Percentiles rank a stretch among this genome's conserved stretches.
Conservation (phyloP, 163 green algal genomes). For the Coccomyxa subellipsoidea region DNA sequence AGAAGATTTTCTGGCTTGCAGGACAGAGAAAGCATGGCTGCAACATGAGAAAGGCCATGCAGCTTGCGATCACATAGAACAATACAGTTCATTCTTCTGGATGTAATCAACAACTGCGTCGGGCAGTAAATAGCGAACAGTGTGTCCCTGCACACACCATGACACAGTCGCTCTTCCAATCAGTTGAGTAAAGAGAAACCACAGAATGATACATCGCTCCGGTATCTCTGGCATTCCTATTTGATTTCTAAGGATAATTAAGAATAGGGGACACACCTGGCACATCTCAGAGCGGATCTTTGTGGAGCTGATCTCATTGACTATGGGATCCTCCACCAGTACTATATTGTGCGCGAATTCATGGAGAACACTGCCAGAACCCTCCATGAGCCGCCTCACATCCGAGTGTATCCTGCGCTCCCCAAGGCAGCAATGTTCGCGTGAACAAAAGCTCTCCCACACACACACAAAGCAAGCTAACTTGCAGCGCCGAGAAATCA, state of each 20-base stretch:
- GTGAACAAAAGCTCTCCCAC: too few relatives aligned
- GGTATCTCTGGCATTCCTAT: too few relatives aligned
- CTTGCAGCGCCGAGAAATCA: too few relatives aligned
- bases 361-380: slow-evolving; percentile 31
- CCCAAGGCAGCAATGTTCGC: background rate
- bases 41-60: background rate
- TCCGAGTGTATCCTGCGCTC: slow-evolving; percentile 17
- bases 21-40: background rate
- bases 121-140: slow-evolving; percentile 64
- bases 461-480: too few relatives aligned
- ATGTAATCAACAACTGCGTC: slow-evolving; percentile 67
- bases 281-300: background rate
- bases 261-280: too few relatives aligned
- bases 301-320: slow-evolving; percentile 59
- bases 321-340: slow-evolving; percentile 61
- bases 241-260: too few relatives aligned
- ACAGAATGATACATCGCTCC: too few relatives aligned
- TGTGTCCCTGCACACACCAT: slow-evolving; percentile 35
- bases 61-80: background rate
- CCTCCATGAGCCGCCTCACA: slow-evolving; percentile 17
- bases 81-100: slow-evolving; percentile 53
- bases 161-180: background rate
- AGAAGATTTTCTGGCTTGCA: background rate
- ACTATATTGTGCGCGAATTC: slow-evolving; percentile 44
- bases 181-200: too few relatives aligned